Base-by-base conservation (phyloP, 352 stramenopile genomes). In the Phytophthora capsici region DNA sequence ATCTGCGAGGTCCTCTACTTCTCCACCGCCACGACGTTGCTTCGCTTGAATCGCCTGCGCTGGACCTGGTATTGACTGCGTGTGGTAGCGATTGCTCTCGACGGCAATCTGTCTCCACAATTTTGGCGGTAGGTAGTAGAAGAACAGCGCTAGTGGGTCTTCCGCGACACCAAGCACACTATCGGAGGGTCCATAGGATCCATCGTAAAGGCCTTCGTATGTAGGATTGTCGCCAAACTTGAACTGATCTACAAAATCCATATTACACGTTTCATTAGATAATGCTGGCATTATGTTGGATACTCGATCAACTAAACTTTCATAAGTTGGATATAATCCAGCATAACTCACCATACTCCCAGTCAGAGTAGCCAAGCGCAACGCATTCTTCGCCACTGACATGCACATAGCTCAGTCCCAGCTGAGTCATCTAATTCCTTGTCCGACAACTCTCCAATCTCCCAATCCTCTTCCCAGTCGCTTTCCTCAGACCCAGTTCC, bases 311-410 rank as follows among this genome's bases (percentile, higher is more conserved):
- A n/a, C n/a, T n/a, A n/a, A n/a, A n/a, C n/a, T n/a, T n/a, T n/a
- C n/a, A n/a, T n/a, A n/a, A n/a, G n/a, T n/a, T n/a, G n/a, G n/a
- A n/a, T n/a, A n/a, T n/a, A n/a, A n/a, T n/a, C n/a, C n/a, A 61
- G 19, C 53, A 61, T 61, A 53, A 36, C 41, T 45, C 36, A 61
- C 53, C 41, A 45, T 61, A 61, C 20, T 47, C 41, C 38, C 51
- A 59, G 6, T 17, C 51, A 1, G 10, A 8, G 6, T 43, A 16
- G 16, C 37, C 1, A 10, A n/a, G n/a, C n/a, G n/a, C n/a, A n/a
- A n/a, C n/a, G n/a, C n/a, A n/a, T 38, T 10, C 32, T 38, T 38
- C 7, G 32, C 32, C 4, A 28, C 25, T 3, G 25, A 28, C 3
- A 6, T 6, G 3, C 25, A 28, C 3, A 28, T 3, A 4, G 25